Evolutionary conservation across 1,284 basidiomycete genomes (phyloP).

Genomic region (Sporisorium graminicola): DNA sequence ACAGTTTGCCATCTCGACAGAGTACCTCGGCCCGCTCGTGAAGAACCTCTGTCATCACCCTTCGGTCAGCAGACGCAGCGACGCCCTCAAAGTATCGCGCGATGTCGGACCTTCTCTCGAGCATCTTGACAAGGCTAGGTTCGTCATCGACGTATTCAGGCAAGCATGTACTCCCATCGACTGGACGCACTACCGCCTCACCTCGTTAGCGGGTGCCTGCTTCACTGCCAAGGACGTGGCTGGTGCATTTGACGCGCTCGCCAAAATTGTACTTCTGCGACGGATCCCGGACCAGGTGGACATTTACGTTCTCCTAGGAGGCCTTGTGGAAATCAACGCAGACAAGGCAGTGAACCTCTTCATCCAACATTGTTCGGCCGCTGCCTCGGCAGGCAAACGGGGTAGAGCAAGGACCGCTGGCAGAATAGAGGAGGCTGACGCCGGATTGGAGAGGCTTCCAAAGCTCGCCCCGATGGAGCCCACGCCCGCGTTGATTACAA

Average conservation of each 20-base stretch:
- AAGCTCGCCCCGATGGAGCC: conserved; percentile 44
- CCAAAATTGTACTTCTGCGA: conserved; percentile 31
- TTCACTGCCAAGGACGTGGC: conserved; percentile 33
- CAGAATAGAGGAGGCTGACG: not conserved
- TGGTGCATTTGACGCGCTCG: conserved; percentile 43
- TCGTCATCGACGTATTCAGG: conserved; percentile 36
- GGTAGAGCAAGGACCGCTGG: not conserved
- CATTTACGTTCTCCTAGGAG: conserved; percentile 36
- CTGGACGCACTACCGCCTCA: conserved; percentile 48
- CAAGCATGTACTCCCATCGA: conserved; percentile 21
- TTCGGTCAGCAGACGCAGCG: not conserved
- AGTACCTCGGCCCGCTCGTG: conserved; percentile 24
- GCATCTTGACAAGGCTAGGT: conserved; percentile 21
- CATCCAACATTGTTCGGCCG: conserved; percentile 32
- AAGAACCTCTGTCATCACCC: conserved; percentile 15
- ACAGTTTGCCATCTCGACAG: conserved; percentile 18
- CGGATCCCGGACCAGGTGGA: conserved; percentile 37
- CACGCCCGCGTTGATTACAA: conserved; percentile 17
- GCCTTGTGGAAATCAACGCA: conserved; percentile 31
- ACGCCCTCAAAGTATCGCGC: not conserved
- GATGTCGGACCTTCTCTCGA: not conserved
- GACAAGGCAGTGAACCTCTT: conserved; percentile 40
- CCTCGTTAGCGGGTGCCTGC: conserved; percentile 29
- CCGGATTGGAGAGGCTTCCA: not conserved
- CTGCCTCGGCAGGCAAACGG: not conserved